phyloP scores from a whole-genome alignment of 768 basidiomycete genomes.

The Phlebiopsis flavidoalba region DNA sequence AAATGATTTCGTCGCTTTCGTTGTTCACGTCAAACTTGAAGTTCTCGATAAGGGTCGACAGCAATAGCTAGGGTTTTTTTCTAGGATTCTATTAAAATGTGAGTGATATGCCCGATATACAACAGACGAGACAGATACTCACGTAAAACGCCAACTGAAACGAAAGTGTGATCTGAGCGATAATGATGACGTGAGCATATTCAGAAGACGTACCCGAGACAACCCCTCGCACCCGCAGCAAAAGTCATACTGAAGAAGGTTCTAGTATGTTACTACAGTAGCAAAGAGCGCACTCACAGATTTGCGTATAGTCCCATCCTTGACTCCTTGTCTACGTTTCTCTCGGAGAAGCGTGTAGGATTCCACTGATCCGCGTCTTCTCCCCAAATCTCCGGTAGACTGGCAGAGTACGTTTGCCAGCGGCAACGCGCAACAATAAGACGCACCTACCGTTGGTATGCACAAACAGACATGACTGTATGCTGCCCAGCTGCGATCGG shows the following conservation, averaged over 20 bases:
- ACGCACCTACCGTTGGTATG: conserved; percentile 29
- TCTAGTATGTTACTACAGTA: background rate
- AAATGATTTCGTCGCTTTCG: conserved; percentile 25
- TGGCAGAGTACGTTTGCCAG: background rate
- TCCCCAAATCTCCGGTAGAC: conserved; percentile 25
- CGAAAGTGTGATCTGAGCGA: conserved; percentile 18
- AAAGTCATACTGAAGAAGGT: conserved; percentile 6
- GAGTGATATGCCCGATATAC: background rate
- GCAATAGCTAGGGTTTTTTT: conserved; percentile 31
- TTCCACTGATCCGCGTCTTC: conserved; percentile 27
- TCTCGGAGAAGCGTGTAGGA: conserved; percentile 22
- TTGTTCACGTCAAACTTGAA: conserved; percentile 29
- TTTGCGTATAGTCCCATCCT: conserved; percentile 5
- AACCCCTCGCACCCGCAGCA: conserved; percentile 4
- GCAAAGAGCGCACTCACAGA: background rate
- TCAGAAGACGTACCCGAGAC: background rate
- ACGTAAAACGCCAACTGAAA: conserved; percentile 13
- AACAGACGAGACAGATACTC: background rate
- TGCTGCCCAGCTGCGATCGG: conserved; percentile 24
- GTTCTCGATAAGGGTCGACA: conserved; percentile 30
- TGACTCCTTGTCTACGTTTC: conserved; percentile 5
- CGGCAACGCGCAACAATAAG: background rate
- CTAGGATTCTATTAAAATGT: conserved; percentile 16
- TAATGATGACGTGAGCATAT: background rate
- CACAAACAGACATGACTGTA: conserved; percentile 21